phyloP scores from a whole-genome alignment of 1,139 yeast genomes.

The Protomyces inouyei region DNA sequence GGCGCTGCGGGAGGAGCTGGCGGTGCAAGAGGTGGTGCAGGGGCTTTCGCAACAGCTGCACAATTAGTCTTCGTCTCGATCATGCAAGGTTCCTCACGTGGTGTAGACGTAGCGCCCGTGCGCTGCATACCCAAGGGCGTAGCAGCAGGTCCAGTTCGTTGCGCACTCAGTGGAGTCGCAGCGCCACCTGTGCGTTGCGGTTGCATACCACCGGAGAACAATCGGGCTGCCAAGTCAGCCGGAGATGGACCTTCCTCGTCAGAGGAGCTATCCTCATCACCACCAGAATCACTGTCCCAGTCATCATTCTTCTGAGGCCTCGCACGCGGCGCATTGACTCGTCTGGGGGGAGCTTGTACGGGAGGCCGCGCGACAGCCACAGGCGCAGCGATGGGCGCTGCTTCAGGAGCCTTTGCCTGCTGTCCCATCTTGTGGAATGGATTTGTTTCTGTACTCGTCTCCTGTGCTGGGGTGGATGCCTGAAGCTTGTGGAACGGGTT shows the following conservation, averaged over 20 bases:
- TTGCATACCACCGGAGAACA: conserved; percentile 19
- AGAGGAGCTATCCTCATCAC: conserved; percentile 12
- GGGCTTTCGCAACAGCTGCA: not conserved
- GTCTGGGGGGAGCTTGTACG: not conserved
- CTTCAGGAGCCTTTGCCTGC: conserved; percentile 18
- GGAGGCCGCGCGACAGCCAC: conserved; percentile 18
- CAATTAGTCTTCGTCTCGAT: not conserved
- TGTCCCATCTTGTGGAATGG: conserved; percentile 21
- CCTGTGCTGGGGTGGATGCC: not conserved
- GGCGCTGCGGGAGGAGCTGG: conserved; percentile 18
- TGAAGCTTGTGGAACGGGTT: not conserved
- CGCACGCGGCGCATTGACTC: conserved; percentile 17
- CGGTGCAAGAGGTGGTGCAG: not conserved
- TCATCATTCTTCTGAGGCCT: conserved; percentile 7
- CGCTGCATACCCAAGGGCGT: not conserved
- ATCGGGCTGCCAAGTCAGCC: conserved; percentile 19
- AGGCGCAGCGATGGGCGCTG: conserved; percentile 31
- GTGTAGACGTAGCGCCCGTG: not conserved
- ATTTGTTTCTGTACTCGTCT: conserved; percentile 2
- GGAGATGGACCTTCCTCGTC: conserved; percentile 27
- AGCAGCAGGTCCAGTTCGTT: conserved; percentile 14
- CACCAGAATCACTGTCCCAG: conserved; percentile 12
- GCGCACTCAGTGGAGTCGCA: conserved; percentile 14
- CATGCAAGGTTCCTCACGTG: not conserved
- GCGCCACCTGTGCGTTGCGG: conserved; percentile 21